Conservation (phyloP, 2,329 filamentous ascomycete genomes). For the Herpotrichia juniperi region DNA sequence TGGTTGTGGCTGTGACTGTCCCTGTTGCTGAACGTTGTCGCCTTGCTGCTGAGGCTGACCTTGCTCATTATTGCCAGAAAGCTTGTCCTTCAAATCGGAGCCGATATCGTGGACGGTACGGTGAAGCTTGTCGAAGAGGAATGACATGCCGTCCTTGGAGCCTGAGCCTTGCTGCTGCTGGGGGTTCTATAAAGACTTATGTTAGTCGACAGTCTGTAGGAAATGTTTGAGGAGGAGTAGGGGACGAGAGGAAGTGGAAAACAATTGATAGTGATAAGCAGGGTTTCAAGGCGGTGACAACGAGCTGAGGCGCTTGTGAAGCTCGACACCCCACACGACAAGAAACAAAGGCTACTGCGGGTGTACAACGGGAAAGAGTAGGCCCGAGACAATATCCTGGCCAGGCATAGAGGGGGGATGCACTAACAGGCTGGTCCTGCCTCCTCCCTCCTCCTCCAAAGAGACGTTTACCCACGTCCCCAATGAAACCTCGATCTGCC, state of each 20-base stretch:
- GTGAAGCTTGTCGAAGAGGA: conserved; percentile 63
- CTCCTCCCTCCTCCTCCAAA: conserved; percentile 35
- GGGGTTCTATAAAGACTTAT: neutral
- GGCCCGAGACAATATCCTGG: neutral
- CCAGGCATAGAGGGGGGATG: conserved; percentile 1
- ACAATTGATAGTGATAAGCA: neutral
- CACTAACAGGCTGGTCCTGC: conserved; percentile 32
- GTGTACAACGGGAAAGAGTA: neutral
- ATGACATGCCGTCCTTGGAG: conserved; percentile 45
- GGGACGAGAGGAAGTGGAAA: neutral
- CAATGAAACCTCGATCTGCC: conserved; percentile 57
- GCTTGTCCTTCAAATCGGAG: conserved; percentile 56
- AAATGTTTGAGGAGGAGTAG: neutral
- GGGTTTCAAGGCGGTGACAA: neutral
- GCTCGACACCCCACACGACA: neutral
- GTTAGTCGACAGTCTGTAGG: neutral
- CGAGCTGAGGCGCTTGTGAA: neutral
- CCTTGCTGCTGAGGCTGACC: conserved; percentile 50
- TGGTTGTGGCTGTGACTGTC: conserved; percentile 12
- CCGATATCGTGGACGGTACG: conserved; percentile 58
- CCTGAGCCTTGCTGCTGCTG: conserved; percentile 20
- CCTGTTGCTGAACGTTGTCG: conserved; percentile 20
- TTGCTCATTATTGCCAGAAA: conserved; percentile 54
- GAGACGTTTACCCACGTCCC: conserved; percentile 57
- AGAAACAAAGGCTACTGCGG: neutral